Evolutionary conservation across 495 filamentous ascomycete species (phyloP).

Genomic region (Sphaerosporella brunnea): DNA sequence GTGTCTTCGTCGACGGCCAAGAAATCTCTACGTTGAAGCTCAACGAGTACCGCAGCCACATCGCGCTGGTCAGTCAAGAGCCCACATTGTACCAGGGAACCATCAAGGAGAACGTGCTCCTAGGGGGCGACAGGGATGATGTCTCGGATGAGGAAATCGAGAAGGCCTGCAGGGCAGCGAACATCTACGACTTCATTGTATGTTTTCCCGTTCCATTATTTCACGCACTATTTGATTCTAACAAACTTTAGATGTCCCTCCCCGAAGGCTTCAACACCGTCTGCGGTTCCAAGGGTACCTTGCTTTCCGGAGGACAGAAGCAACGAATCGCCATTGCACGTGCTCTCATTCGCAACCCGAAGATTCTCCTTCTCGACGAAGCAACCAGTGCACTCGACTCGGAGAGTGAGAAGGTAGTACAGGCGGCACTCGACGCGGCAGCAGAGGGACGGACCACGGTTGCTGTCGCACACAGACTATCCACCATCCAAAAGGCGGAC

Average conservation of each 20-base stretch:
- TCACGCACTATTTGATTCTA: too few species aligned
- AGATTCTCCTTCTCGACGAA: constrained; percentile 60
- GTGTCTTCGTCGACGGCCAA: constrained; percentile 53
- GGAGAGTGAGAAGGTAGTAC: constrained; percentile 66
- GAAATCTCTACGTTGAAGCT: constrained; percentile 59
- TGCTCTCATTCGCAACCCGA: constrained; percentile 52
- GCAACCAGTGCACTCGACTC: constrained; percentile 69
- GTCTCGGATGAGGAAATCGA: constrained; percentile 51
- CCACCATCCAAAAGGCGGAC: constrained; percentile 68
- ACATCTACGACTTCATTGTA: constrained; percentile 83
- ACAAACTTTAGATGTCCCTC: constrained; percentile 26
- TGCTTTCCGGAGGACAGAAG: constrained; percentile 70
- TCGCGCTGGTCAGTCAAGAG: constrained; percentile 74
- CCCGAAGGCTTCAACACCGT: constrained; percentile 55
- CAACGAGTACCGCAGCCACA: constrained; percentile 54
- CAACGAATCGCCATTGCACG: constrained; percentile 63
- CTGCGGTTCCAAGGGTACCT: constrained; percentile 58
- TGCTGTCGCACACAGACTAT: constrained; percentile 53
- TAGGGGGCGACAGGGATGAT: constrained; percentile 43
- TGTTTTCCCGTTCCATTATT: constrained; percentile 34
- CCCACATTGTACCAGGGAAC: constrained; percentile 75
- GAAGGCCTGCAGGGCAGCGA: constrained; percentile 67
- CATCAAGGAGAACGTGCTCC: constrained; percentile 63
- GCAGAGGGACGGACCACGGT: constrained; percentile 61
- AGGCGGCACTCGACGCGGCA: constrained; percentile 58